Conservation (phyloP, 768 basidiomycete species). For the Artomyces pyxidatus region DNA sequence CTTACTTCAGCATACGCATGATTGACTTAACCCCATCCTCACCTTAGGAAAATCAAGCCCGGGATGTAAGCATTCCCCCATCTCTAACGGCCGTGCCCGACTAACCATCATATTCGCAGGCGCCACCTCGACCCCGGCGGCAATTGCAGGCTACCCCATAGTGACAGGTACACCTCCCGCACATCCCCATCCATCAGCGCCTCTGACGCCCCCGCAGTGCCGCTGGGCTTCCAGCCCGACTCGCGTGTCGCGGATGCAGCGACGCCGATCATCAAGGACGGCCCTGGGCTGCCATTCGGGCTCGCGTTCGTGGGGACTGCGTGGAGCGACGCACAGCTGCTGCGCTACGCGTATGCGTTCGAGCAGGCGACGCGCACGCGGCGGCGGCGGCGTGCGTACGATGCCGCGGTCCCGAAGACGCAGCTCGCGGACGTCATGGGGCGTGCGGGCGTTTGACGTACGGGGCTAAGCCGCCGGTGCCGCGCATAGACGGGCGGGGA, state of each 20-base stretch:
- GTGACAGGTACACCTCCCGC: slow-evolving; percentile 21
- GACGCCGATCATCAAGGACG: slow-evolving; percentile 18
- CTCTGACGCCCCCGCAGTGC: slow-evolving; percentile 15
- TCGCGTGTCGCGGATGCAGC: slow-evolving; percentile 21
- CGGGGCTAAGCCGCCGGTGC: too few species aligned
- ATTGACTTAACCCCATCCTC: background rate
- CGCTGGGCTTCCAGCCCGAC: slow-evolving; percentile 30
- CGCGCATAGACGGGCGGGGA: too few species aligned
- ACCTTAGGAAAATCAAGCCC: too few species aligned
- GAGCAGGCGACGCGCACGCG: slow-evolving; percentile 52
- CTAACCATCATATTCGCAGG: too few species aligned
- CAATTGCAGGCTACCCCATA: slow-evolving; percentile 30
- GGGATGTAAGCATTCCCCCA: too few species aligned
- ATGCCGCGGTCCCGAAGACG: slow-evolving; percentile 48
- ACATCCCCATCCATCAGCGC: background rate
- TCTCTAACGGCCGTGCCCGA: too few species aligned
- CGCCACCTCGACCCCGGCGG: slow-evolving; percentile 15
- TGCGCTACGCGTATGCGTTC: slow-evolving; percentile 38
- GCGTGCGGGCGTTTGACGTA: too few species aligned
- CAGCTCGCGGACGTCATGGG: slow-evolving; percentile 32
- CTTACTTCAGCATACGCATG: background rate
- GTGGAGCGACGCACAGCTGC: slow-evolving; percentile 35
- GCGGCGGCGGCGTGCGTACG: slow-evolving; percentile 38
- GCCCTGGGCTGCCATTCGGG: slow-evolving; percentile 30
- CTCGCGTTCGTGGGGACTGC: slow-evolving; percentile 37